phyloP scores from a whole-genome alignment of 169 alveolate species.

The Plasmodium coatneyi region DNA sequence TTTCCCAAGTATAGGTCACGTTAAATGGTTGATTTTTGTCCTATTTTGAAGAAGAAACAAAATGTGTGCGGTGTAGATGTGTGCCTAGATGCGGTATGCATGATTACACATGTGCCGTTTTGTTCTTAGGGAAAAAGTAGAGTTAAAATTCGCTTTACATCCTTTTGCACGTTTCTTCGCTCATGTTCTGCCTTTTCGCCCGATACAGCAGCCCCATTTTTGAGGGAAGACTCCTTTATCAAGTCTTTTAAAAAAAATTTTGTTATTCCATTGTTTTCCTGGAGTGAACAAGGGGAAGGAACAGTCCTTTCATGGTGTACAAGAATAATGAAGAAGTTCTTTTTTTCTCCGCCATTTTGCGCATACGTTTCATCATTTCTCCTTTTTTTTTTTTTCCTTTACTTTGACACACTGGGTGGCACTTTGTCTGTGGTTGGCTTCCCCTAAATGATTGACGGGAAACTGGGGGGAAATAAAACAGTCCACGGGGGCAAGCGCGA shows the following conservation, averaged over 20 bases:
- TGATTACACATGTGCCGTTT: not conserved
- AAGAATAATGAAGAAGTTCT: not conserved
- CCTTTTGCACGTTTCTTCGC: not conserved
- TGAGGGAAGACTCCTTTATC: constrained; percentile 44
- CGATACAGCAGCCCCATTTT: constrained; percentile 11
- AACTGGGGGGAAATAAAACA: constrained; percentile 10
- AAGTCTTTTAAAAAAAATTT: constrained; percentile 70
- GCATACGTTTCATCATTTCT: not conserved
- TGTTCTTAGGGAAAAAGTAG: constrained; percentile 6
- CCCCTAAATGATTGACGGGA: constrained; percentile 18
- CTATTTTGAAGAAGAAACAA: constrained; percentile 16
- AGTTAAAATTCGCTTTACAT: constrained; percentile 30
- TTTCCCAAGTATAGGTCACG: constrained; percentile 70
- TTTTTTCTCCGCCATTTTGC: not conserved
- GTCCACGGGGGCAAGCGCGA: not conserved
- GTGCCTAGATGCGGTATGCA: not conserved
- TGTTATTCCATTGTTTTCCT: constrained; percentile 67
- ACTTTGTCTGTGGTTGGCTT: constrained; percentile 25
- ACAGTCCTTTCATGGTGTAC: not conserved
- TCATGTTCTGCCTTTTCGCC: constrained; percentile 13
- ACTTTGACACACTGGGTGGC: constrained; percentile 17
- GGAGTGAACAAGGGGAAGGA: not conserved
- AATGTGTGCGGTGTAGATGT: not conserved
- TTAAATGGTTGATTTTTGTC: constrained; percentile 62
- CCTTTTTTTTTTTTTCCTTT: not conserved